These are phyloP conservation scores for Verticillium nubilum DNA, from an alignment of 2,329 filamentous ascomycete species.

Conservation along the genomic window DNA sequence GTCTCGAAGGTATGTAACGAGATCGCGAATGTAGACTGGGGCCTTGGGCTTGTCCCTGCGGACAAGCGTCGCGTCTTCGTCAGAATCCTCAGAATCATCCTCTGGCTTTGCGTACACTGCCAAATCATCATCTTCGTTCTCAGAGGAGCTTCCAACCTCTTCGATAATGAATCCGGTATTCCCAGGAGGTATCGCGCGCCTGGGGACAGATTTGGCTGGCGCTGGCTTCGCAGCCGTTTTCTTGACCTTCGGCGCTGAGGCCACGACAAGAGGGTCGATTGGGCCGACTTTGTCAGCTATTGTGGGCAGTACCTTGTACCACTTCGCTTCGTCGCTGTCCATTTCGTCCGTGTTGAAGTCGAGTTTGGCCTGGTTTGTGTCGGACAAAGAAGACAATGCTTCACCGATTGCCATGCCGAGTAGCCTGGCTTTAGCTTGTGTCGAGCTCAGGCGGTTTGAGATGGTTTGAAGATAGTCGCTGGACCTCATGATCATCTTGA, in stretches of 20 bases:
- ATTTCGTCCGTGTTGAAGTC: slow-evolving; percentile 82
- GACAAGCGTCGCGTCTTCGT: slow-evolving; percentile 85
- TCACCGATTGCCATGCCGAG: slow-evolving; percentile 87
- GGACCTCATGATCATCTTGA: slow-evolving; percentile 66
- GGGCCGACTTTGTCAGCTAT: slow-evolving; percentile 59
- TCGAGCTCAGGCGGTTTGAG: slow-evolving; percentile 77
- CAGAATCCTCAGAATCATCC: slow-evolving; percentile 84
- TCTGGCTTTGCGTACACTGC: slow-evolving; percentile 78
- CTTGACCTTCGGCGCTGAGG: slow-evolving; percentile 11
- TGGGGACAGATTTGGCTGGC: slow-evolving; percentile 17
- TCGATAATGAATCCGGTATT: slow-evolving; percentile 51
- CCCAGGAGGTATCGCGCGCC: slow-evolving; percentile 20
- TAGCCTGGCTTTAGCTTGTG: slow-evolving; percentile 70
- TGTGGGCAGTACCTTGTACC: slow-evolving; percentile 64
- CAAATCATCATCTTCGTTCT: slow-evolving; percentile 62
- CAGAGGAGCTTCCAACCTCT: slow-evolving; percentile 57
- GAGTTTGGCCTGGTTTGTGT: slow-evolving; percentile 66
- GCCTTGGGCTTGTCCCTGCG: slow-evolving; percentile 75
- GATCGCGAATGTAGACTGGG: slow-evolving; percentile 85
- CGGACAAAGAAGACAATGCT: slow-evolving; percentile 56
- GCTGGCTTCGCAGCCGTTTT: slow-evolving; percentile 7
- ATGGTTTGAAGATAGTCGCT: slow-evolving; percentile 69
- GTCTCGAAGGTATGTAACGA: slow-evolving; percentile 74
- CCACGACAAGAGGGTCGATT: slow-evolving; percentile 41
- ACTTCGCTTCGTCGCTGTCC: slow-evolving; percentile 63